phyloP scores from a whole-genome alignment of 352 stramenopile species.

The Peronospora destructor region DNA sequence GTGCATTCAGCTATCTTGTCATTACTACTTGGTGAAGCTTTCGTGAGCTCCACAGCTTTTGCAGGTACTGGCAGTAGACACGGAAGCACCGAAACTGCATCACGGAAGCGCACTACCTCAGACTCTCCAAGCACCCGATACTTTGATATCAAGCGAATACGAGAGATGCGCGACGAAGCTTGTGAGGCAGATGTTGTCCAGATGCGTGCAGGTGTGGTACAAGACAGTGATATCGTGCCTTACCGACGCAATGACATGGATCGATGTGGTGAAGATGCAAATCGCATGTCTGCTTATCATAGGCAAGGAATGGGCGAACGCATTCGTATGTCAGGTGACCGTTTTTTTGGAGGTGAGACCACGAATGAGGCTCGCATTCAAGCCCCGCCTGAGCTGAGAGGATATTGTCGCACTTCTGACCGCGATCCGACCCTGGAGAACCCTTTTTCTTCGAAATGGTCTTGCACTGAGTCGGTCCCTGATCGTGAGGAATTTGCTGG shows the following conservation, averaged over 20 bases:
- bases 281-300: constrained; percentile 18
- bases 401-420: constrained; percentile 14
- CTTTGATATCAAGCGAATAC: constrained; percentile 26
- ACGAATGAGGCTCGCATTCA: constrained; percentile 20
- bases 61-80: constrained; percentile 12
- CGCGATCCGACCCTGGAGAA: constrained; percentile 18
- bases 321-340: constrained; percentile 20
- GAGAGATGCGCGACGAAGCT: constrained; percentile 20
- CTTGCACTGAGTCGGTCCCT: constrained; percentile 4
- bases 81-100: constrained; percentile 7
- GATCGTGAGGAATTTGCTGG: constrained; percentile 12
- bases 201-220: constrained; percentile 6
- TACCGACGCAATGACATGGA: constrained; percentile 18
- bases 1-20: constrained; percentile 68
- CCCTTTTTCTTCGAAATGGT: constrained; percentile 25
- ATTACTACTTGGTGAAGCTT: constrained; percentile 39
- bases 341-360: constrained; percentile 11
- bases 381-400: constrained; percentile 16
- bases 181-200: constrained; percentile 6
- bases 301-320: constrained; percentile 20
- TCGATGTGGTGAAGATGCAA: constrained; percentile 15
- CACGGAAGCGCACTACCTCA: constrained; percentile 24
- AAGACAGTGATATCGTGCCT: constrained; percentile 2
- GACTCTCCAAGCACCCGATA: constrained; percentile 20
- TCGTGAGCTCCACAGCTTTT: constrained; percentile 1